phyloP scores from a whole-genome alignment of 176 grass and related monocot species.

The Luzula sylvatica region DNA sequence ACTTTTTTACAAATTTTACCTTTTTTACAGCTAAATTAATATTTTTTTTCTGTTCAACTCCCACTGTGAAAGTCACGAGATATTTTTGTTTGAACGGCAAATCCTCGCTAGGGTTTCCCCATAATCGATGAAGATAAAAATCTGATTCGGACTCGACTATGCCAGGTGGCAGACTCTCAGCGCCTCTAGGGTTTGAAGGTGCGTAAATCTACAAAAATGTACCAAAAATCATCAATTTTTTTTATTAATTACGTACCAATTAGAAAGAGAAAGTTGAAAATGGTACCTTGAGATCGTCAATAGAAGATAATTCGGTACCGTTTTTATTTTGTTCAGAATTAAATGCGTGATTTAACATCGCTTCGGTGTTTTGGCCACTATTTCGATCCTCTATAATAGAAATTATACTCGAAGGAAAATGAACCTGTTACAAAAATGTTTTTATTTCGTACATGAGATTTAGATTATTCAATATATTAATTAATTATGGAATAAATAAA shows the following conservation, averaged over 20 bases:
- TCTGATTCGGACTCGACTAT: slow-evolving; percentile 32
- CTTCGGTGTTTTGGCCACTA: slow-evolving; percentile 12
- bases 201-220: slow-evolving; percentile 15
- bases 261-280: no score
- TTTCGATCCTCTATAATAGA: slow-evolving; percentile 22
- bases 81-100: slow-evolving; percentile 24
- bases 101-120: slow-evolving; percentile 40
- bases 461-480: background rate
- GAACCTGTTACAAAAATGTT: slow-evolving; percentile 12
- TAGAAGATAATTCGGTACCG: background rate
- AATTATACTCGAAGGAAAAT: slow-evolving; percentile 13
- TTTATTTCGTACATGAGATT: background rate
- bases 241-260: no score
- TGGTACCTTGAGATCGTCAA: slow-evolving; percentile 14
- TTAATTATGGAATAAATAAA: background rate
- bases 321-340: slow-evolving; percentile 8
- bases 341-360: slow-evolving; percentile 15
- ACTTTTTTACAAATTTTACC: slow-evolving; percentile 12
- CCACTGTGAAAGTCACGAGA: slow-evolving; percentile 37
- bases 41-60: slow-evolving; percentile 29
- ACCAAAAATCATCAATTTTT: background rate
- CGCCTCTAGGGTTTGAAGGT: slow-evolving; percentile 25
- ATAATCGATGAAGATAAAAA: slow-evolving; percentile 34
- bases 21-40: slow-evolving; percentile 35
- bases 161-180: slow-evolving; percentile 30